Conservation (phyloP, 805 yeast species). For the Saccharomyces paradoxus region DNA sequence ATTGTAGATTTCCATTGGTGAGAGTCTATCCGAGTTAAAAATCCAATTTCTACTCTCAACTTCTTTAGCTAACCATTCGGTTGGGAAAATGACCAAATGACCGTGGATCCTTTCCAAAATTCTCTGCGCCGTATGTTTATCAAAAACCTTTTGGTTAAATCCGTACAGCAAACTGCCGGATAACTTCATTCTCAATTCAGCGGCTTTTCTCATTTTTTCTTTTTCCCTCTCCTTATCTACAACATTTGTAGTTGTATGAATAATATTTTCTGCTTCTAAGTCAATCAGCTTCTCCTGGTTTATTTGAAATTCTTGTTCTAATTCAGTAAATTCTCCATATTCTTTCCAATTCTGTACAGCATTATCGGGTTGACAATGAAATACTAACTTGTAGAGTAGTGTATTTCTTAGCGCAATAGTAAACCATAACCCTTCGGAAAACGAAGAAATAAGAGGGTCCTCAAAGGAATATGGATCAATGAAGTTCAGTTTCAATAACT, state of each 20-base stretch:
- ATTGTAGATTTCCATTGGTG: conserved; percentile 91
- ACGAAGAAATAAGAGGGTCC: conserved; percentile 78
- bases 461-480: conserved; percentile 83
- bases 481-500: conserved; percentile 33
- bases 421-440: conserved; percentile 81
- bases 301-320: conserved; percentile 47
- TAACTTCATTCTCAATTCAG: conserved; percentile 24
- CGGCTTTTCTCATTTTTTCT: conserved; percentile 11
- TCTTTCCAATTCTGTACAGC: conserved; percentile 84
- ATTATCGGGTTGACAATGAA: conserved; percentile 94
- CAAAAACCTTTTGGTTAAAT: conserved; percentile 45
- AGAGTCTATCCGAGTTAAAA: conserved; percentile 84
- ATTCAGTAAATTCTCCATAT: conserved; percentile 60
- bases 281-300: conserved; percentile 26
- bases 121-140: conserved; percentile 67
- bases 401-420: conserved; percentile 80
- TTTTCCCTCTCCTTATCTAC: conserved; percentile 2
- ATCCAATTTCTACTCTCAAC: conserved; percentile 92
- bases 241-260: neutral
- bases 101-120: conserved; percentile 71
- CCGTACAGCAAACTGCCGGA: conserved; percentile 28
- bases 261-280: neutral
- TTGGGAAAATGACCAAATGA: conserved; percentile 83
- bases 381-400: conserved; percentile 67
- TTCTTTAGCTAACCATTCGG: conserved; percentile 83